Base-by-base conservation (phyloP, 768 basidiomycete genomes). In the Megacollybia marginata region DNA sequence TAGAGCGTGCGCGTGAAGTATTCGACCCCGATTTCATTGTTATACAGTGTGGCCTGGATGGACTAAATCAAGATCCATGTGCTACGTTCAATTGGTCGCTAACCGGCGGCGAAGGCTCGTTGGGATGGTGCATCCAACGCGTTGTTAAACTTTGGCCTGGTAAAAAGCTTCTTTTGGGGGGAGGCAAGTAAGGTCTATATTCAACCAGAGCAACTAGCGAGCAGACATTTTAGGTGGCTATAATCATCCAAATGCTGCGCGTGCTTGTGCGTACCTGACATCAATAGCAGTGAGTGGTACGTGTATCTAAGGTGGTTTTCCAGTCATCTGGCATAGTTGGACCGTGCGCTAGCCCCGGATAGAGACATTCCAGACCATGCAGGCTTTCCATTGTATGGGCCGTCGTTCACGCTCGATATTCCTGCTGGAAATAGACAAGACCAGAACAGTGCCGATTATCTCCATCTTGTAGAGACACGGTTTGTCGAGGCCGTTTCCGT, bases 31-130 rank as follows among this genome's bases (percentile, higher is more conserved):
- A 94, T 55, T 89, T 78, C 57, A 63, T 91, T 12, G 75, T 95
- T 0, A 59, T 96, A 0, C 92, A 96, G 59, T 91, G 92, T 50
- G 94, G 94, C 2, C 80, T 82, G 1, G 94, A 97, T 55, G 90
- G 83, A 0, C 74, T 98, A 2, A 83, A 90, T 1, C 90, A 86
- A 0, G 94, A 96, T 63, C 85, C 87, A 1, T 83, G 83, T 65
- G 74, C 76, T 4, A 75, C 78, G 2, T 83, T 86, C 73, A 84
- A 91, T 62, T 83, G 84, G 82, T 71, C 76, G 5, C 63, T 91
- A 23, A 78, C 71, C 9, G 65, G 65, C 2, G 60, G 67, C 0
- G 71, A 74, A 38, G 85, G 90, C 0, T 83, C 80, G 0, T 63
- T 93, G 48, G 80, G 83, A 4, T 87, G 86, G 88, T 84, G 74